Evolutionary conservation across 352 stramenopile genomes (phyloP), one percentile per base, ranked within the genome.

Genomic region (Globisporangium irregulare): DNA sequence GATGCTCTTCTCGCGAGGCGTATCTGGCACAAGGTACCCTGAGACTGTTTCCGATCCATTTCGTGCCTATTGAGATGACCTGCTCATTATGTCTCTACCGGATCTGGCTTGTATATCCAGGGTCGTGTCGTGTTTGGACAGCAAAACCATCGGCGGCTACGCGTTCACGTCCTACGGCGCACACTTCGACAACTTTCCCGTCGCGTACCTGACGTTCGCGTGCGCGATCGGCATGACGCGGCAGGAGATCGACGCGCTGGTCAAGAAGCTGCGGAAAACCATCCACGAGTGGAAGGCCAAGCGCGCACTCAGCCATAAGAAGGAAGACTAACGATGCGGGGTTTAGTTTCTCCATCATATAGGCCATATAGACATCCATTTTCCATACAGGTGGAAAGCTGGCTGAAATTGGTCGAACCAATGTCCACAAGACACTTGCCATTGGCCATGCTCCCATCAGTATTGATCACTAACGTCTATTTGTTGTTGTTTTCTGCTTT

Each of bases 1-100:
- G n/a, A 99, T 99, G 97, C 87, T 99, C 14, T 99, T 99, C 79
- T 95, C 88, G 32, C 87, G 97, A 25, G 97, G 95, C 66, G 92
- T 99, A 8, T 99, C 94, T 27, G 98, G 98, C 34, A 98, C 95
- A 50, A 77, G 97, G 59, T 32, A 32, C 27, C 27, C 27, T 32
- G 27, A 32, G 3, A 32, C 27, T 32, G 27, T 32, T 32, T 32
- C 27, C 27, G 2, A 32, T 32, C 27, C 3, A 32, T 32, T 4
- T 32, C 32, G 32, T 36, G 32, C 32, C 32, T 36, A 6, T 32
- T 32, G 27, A 0, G 27, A 32, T 32, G 27, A 6, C 27, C 27
- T 32, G 14, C 46, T 66, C 15, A 59, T 12, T 46, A 32, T 32
- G 27, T 46, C 12, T 46, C 38, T 4, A 12, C 36, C 4, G 36